phyloP scores from a whole-genome alignment of 2,329 filamentous ascomycete species.

The Trichophyton benhamiae region DNA sequence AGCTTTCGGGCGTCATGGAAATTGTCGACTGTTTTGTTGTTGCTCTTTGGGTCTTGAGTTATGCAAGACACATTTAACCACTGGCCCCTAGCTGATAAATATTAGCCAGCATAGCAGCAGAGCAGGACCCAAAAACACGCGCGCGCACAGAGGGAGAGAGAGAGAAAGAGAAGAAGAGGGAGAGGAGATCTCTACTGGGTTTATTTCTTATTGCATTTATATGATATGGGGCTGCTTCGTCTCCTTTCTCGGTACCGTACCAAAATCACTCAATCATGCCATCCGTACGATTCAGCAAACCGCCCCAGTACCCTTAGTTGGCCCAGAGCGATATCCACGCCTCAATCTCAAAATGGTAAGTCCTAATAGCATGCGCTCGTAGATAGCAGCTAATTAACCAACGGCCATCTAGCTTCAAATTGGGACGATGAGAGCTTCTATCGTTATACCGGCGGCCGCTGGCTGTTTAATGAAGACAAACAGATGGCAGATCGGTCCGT shows the following conservation, averaged over 20 bases:
- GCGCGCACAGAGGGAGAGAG: too few species aligned
- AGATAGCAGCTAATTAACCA: not conserved
- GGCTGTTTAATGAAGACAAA: conserved; percentile 5
- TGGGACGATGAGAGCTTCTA: conserved; percentile 11
- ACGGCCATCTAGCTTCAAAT: not conserved
- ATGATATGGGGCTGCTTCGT: not conserved
- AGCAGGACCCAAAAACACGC: too few species aligned
- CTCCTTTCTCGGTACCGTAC: not conserved
- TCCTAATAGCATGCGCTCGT: not conserved
- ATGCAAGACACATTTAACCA: too few species aligned
- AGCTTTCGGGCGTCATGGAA: too few species aligned
- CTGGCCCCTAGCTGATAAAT: too few species aligned
- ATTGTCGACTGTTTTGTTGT: too few species aligned
- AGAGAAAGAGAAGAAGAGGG: too few species aligned
- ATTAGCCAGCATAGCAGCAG: too few species aligned
- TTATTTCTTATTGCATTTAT: too few species aligned
- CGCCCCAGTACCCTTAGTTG: not conserved
- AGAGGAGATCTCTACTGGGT: too few species aligned
- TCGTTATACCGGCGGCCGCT: not conserved
- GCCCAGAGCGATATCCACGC: not conserved
- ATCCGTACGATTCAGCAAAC: not conserved
- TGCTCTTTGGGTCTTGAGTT: too few species aligned
- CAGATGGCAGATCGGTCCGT: conserved; percentile 5
- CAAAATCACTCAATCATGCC: not conserved
- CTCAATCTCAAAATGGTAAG: not conserved